phyloP scores from a whole-genome alignment of 2,329 filamentous ascomycete genomes.

The Fusarium lyarnte region DNA sequence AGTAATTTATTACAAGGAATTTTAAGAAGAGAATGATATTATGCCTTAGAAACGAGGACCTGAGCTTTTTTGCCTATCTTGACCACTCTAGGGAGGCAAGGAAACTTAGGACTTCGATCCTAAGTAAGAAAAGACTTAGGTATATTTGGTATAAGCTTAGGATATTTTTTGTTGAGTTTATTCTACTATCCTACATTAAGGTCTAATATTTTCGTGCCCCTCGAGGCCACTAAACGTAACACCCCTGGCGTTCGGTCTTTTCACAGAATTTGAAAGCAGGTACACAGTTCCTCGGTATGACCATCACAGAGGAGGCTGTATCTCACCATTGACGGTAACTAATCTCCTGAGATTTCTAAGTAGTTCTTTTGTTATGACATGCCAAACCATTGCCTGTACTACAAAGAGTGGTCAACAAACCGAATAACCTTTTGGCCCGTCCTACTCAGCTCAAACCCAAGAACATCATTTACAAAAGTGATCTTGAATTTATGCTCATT shows the following conservation, averaged over 20 bases:
- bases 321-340: fast-evolving
- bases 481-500: conserved; percentile 48
- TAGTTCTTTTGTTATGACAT: fast-evolving
- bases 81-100: no score
- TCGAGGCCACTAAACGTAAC: neutral
- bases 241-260: neutral
- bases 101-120: no score
- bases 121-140: no score
- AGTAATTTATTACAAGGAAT: neutral
- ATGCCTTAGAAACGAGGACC: no score
- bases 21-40: no score
- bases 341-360: fast-evolving
- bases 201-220: neutral
- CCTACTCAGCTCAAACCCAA: conserved; percentile 39
- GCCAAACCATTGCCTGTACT: neutral
- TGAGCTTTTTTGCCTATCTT: no score
- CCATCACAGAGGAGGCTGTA: fast-evolving
- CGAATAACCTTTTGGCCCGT: conserved; percentile 43
- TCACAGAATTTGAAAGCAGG: neutral
- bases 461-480: conserved; percentile 49
- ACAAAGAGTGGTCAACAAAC: conserved; percentile 40
- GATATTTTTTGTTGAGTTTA: no score
- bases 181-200: no score
- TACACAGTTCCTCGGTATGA: no score
- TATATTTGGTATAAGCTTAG: no score